Percentiles rank a stretch among this genome's conserved stretches.
Evolutionary conservation across 2,329 filamentous ascomycete species (phyloP).

Genomic region (Penicillium hordei): DNA sequence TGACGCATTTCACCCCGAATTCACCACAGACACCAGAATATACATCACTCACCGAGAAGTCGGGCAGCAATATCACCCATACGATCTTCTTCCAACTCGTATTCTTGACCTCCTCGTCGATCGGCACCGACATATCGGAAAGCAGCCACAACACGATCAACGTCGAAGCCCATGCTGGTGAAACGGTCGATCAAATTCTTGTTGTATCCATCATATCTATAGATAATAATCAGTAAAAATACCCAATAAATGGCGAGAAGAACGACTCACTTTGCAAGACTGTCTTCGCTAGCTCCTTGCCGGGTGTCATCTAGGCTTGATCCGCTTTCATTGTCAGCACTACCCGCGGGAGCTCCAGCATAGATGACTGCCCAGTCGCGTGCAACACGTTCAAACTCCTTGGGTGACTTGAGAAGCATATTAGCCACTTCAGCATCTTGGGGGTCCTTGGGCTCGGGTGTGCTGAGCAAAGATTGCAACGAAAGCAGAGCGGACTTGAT

Average conservation of each 20-base stretch:
- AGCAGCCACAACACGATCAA: conserved; percentile 80
- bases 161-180: conserved; percentile 84
- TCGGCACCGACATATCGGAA: conserved; percentile 82
- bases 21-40: conserved; percentile 1
- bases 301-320: conserved; percentile 55
- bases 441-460: conserved; percentile 91
- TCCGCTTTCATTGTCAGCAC: conserved; percentile 55
- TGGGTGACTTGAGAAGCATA: conserved; percentile 79
- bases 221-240: conserved; percentile 30
- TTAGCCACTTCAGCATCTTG: conserved; percentile 93
- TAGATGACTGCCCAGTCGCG: conserved; percentile 86
- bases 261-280: conserved; percentile 52
- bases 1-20: not conserved
- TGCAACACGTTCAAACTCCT: conserved; percentile 76
- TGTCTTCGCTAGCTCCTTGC: conserved; percentile 58
- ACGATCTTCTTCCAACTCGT: conserved; percentile 83
- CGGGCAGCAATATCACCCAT: conserved; percentile 87
- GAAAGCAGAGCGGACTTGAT: conserved; percentile 95
- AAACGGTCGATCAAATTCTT: conserved; percentile 80
- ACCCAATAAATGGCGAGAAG: not conserved
- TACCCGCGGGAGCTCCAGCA: conserved; percentile 69
- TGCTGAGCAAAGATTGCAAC: conserved; percentile 87
- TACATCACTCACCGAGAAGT: conserved; percentile 67
- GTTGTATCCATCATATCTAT: conserved; percentile 84
- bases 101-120: conserved; percentile 72